phyloP scores from a whole-genome alignment of 345 rosid species.

The Anacardium occidentale region DNA sequence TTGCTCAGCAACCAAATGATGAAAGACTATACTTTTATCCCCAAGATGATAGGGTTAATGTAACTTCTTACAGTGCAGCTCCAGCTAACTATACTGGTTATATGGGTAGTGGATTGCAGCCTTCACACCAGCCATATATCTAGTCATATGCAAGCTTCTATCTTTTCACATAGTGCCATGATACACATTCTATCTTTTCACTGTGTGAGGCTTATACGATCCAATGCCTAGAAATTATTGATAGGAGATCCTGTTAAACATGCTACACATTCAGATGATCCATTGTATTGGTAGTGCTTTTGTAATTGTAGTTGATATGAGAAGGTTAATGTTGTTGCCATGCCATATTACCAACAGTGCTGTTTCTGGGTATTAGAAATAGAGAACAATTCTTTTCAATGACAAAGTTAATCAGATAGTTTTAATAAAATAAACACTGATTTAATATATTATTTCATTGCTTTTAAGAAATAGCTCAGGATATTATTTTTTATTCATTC shows the following conservation, averaged over 20 bases:
- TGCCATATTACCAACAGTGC: too few relatives aligned
- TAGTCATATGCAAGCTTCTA: conserved; percentile 17
- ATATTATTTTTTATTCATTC: too few relatives aligned
- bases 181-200: not conserved
- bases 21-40: conserved; percentile 43
- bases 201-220: not conserved
- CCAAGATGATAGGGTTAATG: conserved; percentile 29
- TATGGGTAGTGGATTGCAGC: conserved; percentile 30
- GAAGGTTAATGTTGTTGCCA: too few relatives aligned
- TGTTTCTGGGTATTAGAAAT: too few relatives aligned
- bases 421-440: too few relatives aligned
- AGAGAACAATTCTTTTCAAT: too few relatives aligned
- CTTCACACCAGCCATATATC: conserved; percentile 39
- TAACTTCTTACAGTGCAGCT: conserved; percentile 28
- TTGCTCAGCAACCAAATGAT: conserved; percentile 40
- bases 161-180: not conserved
- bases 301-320: not conserved
- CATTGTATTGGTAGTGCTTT: not conserved
- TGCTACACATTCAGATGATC: not conserved
- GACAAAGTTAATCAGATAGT: too few relatives aligned
- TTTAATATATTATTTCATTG: too few relatives aligned
- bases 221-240: conserved; percentile 12
- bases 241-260: not conserved
- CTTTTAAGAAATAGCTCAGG: too few relatives aligned
- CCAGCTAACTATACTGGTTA: conserved; percentile 32